Conservation (phyloP, 139 green algal species). For the Pseudopediastrum boryanum region DNA sequence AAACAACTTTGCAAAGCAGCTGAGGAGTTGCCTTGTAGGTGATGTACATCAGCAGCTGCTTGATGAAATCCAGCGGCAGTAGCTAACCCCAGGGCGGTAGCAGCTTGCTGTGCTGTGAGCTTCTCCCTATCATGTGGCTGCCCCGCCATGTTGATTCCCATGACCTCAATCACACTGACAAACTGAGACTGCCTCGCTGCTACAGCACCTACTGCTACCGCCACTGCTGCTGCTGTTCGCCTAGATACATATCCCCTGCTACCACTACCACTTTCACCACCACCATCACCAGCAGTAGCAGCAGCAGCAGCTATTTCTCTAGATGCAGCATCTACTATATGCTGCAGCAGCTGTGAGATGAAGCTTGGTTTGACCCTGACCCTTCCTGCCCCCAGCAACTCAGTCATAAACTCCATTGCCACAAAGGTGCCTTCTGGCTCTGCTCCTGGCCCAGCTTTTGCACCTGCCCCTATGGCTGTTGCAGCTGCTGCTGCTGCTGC, state of each 20-base stretch:
- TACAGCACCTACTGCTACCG: neutral
- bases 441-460: too few species aligned
- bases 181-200: slow-evolving; percentile 31
- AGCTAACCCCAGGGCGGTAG: slow-evolving; percentile 24
- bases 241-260: slow-evolving; percentile 20
- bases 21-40: slow-evolving; percentile 43
- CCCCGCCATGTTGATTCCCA: slow-evolving; percentile 39
- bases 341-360: slow-evolving; percentile 43
- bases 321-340: slow-evolving; percentile 4
- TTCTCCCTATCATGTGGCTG: slow-evolving; percentile 21
- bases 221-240: slow-evolving; percentile 24
- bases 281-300: neutral
- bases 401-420: slow-evolving; percentile 44
- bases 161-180: slow-evolving; percentile 27
- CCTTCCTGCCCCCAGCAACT: slow-evolving; percentile 41
- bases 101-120: slow-evolving; percentile 23
- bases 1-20: slow-evolving; percentile 40
- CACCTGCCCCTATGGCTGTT: too few species aligned
- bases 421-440: slow-evolving; percentile 24
- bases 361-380: slow-evolving; percentile 44
- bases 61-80: neutral
- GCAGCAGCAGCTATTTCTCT: neutral
- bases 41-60: slow-evolving; percentile 43
- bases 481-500: slow-evolving; percentile 16
- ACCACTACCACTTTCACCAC: too few species aligned